A percentile compares a stretch with the other conserved stretches of the same genome.
Evolutionary conservation across 768 basidiomycete genomes (phyloP).

Genomic region (Cystobasidium tubakii): DNA sequence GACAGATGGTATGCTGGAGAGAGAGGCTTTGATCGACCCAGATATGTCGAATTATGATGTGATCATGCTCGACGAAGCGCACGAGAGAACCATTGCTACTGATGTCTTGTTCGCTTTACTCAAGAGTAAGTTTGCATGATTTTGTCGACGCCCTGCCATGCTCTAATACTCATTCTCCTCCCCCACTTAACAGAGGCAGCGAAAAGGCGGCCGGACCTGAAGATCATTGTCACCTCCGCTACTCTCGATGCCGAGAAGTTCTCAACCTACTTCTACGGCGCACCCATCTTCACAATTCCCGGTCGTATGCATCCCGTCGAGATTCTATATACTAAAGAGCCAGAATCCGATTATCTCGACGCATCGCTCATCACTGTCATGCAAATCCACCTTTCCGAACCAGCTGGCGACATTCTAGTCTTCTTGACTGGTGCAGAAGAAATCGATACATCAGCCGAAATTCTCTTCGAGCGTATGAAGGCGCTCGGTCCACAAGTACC

Average conservation of each 20-base stretch:
- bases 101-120: conserved; percentile 93
- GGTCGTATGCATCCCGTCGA: conserved; percentile 99
- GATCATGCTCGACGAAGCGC: conserved; percentile 97
- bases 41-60: conserved; percentile 87
- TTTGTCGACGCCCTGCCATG: conserved; percentile 39
- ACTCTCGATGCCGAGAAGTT: conserved; percentile 99
- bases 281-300: conserved; percentile 99
- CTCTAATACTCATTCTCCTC: conserved; percentile 33
- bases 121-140: conserved; percentile 59
- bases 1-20: conserved; percentile 99
- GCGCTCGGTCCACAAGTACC: conserved; percentile 97
- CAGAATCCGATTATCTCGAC: conserved; percentile 93
- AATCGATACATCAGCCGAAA: conserved; percentile 95
- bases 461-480: conserved; percentile 97
- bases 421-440: conserved; percentile 99
- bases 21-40: conserved; percentile 93
- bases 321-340: conserved; percentile 96
- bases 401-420: conserved; percentile 88
- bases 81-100: conserved; percentile 96
- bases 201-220: conserved; percentile 87
- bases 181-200: conserved; percentile 65
- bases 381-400: conserved; percentile 98
- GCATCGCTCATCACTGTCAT: conserved; percentile 97
- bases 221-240: conserved; percentile 95
- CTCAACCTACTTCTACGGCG: conserved; percentile 96